phyloP scores from a whole-genome alignment of 768 basidiomycete species.

The Chlorophyllum brunneum region DNA sequence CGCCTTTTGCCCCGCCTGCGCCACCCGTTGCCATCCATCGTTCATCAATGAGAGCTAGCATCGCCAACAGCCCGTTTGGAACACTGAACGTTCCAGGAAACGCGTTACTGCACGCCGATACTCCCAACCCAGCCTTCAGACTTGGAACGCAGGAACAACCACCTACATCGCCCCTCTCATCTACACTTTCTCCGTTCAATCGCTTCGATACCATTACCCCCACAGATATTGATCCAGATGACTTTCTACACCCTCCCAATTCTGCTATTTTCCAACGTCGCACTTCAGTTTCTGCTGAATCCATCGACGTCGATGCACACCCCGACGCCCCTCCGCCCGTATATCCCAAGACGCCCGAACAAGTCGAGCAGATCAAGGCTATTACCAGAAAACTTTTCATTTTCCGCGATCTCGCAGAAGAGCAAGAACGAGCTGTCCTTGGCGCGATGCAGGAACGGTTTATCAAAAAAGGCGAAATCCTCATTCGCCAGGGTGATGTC shows the following conservation, averaged over 20 bases:
- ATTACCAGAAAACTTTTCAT: conserved; percentile 89
- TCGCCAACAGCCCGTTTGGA: conserved; percentile 69
- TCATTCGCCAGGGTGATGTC: conserved; percentile 95
- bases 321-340: conserved; percentile 67
- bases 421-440: conserved; percentile 89
- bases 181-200: conserved; percentile 47
- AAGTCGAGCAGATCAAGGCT: conserved; percentile 81
- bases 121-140: conserved; percentile 53
- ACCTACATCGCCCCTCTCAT: conserved; percentile 54
- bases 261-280: conserved; percentile 85
- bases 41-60: conserved; percentile 52
- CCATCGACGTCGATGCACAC: conserved; percentile 77
- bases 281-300: conserved; percentile 94
- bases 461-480: conserved; percentile 72
- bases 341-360: conserved; percentile 76
- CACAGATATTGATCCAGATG: conserved; percentile 47
- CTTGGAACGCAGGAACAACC: conserved; percentile 56
- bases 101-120: conserved; percentile 57
- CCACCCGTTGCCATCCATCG: conserved; percentile 58
- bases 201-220: conserved; percentile 47
- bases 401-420: conserved; percentile 95
- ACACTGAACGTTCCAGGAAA: conserved; percentile 80
- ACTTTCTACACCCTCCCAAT: conserved; percentile 70
- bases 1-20: conserved; percentile 31
- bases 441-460: conserved; percentile 92